Evolutionary conservation across 1,139 yeast species (phyloP), one percentile per base, ranked within the genome.

Genomic region (Entelexis paramagnoliae): DNA sequence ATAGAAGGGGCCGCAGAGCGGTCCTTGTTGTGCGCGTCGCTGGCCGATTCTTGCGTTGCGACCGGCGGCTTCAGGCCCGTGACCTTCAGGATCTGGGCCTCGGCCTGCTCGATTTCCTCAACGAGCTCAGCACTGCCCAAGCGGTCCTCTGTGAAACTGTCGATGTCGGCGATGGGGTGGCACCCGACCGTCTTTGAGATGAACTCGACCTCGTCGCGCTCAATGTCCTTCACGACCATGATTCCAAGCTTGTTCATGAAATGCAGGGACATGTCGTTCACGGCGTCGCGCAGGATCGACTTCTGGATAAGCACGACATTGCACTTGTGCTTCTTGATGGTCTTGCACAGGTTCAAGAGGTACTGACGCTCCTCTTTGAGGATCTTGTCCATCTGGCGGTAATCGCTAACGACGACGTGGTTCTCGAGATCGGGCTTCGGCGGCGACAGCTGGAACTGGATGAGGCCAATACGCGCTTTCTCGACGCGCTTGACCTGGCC

Each of bases 351-450:
- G 68, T 91, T 89, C 65, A 91, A 77, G 65, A 91, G 72, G 67
- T 91, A 91, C 29, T 95, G 93, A 66, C 99, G 81, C 74, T 91
- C 99, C 69, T 91, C 99, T 66, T 93, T 93, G 65, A 91, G 75
- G 62, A 91, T 91, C 73, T 89, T 91, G 71, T 91, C 99, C 99
- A 91, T 91, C 70, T 93, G 98, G 71, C 98, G 80, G 72, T 91
- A 91, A 68, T 91, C 99, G 66, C 86, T 91, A 51, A 91, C 97
- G 51, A 93, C 95, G 53, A 91, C 93, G 66, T 89, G 91, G 67
- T 91, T 91, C 70, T 91, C 98, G 83, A 93, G 86, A 66, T 91
- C 99, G 39, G 99, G 99, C 67, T 91, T 91, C 62, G 99, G 99
- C 43, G 99, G 98, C 32, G 97, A 88, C 57, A 91, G 75, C 70